These are phyloP conservation scores for Aaosphaeria arxii DNA, from an alignment of 2,329 filamentous ascomycete genomes.

Conservation along the genomic window DNA sequence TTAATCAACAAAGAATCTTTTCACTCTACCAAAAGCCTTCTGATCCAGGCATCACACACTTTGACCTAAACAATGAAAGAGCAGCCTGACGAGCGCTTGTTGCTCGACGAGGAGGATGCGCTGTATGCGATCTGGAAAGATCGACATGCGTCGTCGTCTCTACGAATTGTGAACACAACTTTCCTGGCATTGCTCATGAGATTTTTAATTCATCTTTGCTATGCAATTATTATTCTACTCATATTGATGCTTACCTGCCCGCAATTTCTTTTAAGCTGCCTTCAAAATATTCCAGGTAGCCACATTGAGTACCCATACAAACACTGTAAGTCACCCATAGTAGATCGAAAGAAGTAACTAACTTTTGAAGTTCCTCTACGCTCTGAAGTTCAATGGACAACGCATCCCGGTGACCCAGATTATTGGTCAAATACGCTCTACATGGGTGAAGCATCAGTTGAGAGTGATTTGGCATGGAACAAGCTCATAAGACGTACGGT, in stretches of 20 bases:
- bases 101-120: neutral
- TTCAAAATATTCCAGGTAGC: neutral
- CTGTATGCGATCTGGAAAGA: neutral
- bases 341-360: neutral
- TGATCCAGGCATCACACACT: neutral
- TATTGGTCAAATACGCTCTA: slow-evolving; percentile 1
- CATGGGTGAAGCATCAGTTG: neutral
- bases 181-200: neutral
- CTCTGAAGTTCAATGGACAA: neutral
- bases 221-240: neutral
- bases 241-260: neutral
- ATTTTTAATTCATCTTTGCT: neutral
- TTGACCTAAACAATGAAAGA: neutral
- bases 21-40: too few species aligned
- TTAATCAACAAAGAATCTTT: neutral
- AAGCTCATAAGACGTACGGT: neutral
- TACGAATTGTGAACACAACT: neutral
- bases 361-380: neutral
- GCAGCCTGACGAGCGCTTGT: neutral
- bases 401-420: neutral
- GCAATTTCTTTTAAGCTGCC: neutral
- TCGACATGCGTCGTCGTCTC: neutral
- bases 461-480: slow-evolving; percentile 1
- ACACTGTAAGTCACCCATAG: neutral
- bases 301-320: neutral